Evolutionary conservation across 1,139 yeast genomes (phyloP).

Genomic region (Taphrina betulina): DNA sequence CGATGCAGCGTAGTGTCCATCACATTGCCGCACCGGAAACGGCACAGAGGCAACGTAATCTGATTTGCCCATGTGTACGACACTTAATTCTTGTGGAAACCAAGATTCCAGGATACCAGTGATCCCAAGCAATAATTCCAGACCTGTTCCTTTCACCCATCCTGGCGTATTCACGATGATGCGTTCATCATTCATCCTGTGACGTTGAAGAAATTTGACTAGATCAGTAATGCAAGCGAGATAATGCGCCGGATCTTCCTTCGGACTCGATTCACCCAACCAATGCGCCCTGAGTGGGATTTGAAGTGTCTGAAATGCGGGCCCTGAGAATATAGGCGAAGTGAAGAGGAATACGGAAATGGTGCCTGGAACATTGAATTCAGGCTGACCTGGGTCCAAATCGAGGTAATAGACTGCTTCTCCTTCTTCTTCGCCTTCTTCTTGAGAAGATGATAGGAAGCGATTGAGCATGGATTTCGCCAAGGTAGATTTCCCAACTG

Average conservation of each 20-base stretch:
- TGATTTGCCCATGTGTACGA: not conserved
- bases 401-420: slow-evolving; percentile 56
- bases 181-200: not conserved
- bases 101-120: slow-evolving; percentile 40
- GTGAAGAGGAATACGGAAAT: slow-evolving; percentile 48
- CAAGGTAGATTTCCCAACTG: slow-evolving; percentile 81
- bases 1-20: not conserved
- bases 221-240: slow-evolving; percentile 48
- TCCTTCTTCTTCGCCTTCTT: slow-evolving; percentile 33
- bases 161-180: slow-evolving; percentile 83
- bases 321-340: slow-evolving; percentile 42
- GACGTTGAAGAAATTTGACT: slow-evolving; percentile 18
- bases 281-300: slow-evolving; percentile 48
- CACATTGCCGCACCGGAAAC: not conserved
- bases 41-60: not conserved
- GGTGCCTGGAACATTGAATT: slow-evolving; percentile 69
- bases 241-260: slow-evolving; percentile 64
- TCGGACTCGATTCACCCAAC: slow-evolving; percentile 73
- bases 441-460: slow-evolving; percentile 39
- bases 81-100: not conserved
- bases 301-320: slow-evolving; percentile 43
- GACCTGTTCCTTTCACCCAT: slow-evolving; percentile 89
- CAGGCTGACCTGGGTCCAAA: slow-evolving; percentile 90
- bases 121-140: slow-evolving; percentile 58
- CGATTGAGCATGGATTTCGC: slow-evolving; percentile 57